Evolutionary conservation across 441 rosid species (phyloP).

Genomic region (Aleurites moluccanus): DNA sequence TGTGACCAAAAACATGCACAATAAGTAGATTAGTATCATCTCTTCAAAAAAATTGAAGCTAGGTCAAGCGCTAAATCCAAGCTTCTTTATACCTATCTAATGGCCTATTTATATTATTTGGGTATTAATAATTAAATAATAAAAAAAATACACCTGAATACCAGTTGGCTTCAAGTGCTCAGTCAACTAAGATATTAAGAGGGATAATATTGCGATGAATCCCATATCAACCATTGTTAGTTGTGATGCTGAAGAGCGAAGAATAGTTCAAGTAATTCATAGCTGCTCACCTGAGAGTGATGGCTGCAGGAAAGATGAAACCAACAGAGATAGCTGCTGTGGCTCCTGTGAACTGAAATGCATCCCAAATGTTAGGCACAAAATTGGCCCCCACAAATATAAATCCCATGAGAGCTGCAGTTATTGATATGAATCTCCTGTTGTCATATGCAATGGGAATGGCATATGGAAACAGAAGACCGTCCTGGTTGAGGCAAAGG

Average conservation of each 20-base stretch:
- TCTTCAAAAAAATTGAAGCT: neutral
- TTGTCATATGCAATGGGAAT: slow-evolving; percentile 48
- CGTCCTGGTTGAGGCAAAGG: slow-evolving; percentile 63
- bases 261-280: neutral
- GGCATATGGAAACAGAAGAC: slow-evolving; percentile 59
- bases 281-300: slow-evolving; percentile 48
- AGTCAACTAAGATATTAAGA: neutral
- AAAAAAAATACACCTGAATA: neutral
- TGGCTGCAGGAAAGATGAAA: slow-evolving; percentile 65
- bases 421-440: slow-evolving; percentile 49
- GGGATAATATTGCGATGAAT: neutral
- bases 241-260: neutral
- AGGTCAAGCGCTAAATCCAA: neutral
- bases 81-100: neutral
- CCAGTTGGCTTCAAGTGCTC: neutral
- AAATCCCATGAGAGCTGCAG: slow-evolving; percentile 51
- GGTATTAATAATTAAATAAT: neutral
- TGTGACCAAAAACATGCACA: too few species aligned
- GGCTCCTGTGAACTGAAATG: slow-evolving; percentile 74
- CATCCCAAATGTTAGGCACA: slow-evolving; percentile 70
- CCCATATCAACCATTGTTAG: neutral
- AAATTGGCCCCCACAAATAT: slow-evolving; percentile 59
- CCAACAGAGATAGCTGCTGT: slow-evolving; percentile 58
- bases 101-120: neutral
- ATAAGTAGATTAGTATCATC: neutral